These are phyloP conservation scores for Pseudoturritis turrita DNA, from an alignment of 345 rosid genomes.

Conservation along the genomic window DNA sequence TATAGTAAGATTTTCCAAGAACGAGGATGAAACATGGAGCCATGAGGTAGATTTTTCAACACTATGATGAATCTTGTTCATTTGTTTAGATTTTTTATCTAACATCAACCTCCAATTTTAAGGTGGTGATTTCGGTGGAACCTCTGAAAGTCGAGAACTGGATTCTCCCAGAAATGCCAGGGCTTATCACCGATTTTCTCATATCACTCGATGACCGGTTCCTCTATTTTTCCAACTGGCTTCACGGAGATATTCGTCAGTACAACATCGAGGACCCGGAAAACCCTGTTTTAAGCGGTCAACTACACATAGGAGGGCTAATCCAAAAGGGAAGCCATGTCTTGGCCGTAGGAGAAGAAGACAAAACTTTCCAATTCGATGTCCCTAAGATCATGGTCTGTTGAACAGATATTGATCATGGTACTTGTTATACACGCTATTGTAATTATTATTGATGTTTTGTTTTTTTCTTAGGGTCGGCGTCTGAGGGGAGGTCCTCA, in stretches of 20 bases:
- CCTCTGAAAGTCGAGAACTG: conserved; percentile 83
- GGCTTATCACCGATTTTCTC: conserved; percentile 71
- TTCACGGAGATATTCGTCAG: conserved; percentile 84
- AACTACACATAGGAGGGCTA: conserved; percentile 72
- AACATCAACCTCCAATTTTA: neutral
- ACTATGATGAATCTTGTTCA: neutral
- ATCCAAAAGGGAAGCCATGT: conserved; percentile 61
- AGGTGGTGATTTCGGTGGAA: conserved; percentile 64
- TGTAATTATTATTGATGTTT: neutral
- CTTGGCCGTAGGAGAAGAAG: conserved; percentile 54
- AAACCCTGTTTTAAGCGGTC: conserved; percentile 67
- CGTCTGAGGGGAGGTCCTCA: conserved; percentile 78
- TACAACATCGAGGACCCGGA: conserved; percentile 70
- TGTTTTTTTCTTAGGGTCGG: conserved; percentile 41
- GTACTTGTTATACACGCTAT: neutral
- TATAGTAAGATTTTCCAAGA: conserved; percentile 77
- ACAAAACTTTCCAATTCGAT: conserved; percentile 52
- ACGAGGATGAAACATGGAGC: conserved; percentile 67
- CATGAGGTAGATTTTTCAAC: conserved; percentile 51
- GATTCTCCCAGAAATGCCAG: conserved; percentile 87
- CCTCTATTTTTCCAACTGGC: conserved; percentile 80
- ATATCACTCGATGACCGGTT: conserved; percentile 82
- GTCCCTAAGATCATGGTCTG: conserved; percentile 62
- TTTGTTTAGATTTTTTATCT: neutral
- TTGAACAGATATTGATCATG: neutral